These are phyloP conservation scores for Pythium utonaiense DNA, from an alignment of 352 stramenopile genomes.

Conservation along the genomic window DNA sequence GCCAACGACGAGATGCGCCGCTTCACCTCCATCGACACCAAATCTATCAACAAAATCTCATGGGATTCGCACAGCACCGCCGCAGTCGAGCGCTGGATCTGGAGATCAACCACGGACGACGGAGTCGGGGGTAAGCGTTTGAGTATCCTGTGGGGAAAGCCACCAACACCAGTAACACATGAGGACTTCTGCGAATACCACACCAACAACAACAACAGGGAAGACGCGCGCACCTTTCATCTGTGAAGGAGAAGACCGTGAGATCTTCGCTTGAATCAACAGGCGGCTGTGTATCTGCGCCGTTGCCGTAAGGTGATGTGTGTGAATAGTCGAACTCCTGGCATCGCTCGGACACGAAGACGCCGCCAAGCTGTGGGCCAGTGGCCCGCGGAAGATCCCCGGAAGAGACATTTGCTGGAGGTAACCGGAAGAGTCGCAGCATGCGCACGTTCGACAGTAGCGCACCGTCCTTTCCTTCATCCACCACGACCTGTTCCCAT, in stretches of 20 bases:
- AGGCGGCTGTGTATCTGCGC: not conserved
- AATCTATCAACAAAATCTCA: conserved; percentile 65
- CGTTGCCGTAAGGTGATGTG: conserved; percentile 27
- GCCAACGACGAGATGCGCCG: conserved; percentile 44
- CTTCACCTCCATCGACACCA: conserved; percentile 41
- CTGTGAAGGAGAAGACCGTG: conserved; percentile 42
- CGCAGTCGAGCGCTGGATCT: conserved; percentile 49
- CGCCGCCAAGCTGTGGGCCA: conserved; percentile 17
- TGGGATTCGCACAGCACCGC: conserved; percentile 65
- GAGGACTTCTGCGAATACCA: too few relatives aligned
- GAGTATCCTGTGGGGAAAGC: conserved; percentile 32
- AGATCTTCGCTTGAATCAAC: conserved; percentile 37
- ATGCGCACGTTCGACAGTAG: conserved; percentile 49
- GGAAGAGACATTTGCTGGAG: not conserved
- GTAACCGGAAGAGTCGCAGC: conserved; percentile 53
- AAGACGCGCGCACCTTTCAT: conserved; percentile 34
- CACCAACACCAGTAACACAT: too few relatives aligned
- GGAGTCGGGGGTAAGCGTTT: conserved; percentile 49
- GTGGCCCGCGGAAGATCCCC: not conserved
- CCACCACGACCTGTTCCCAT: conserved; percentile 38
- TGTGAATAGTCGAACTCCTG: conserved; percentile 29
- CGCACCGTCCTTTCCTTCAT: conserved; percentile 39
- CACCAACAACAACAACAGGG: too few relatives aligned
- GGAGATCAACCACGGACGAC: conserved; percentile 64
- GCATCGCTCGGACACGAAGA: conserved; percentile 59